Evolutionary conservation across 2,329 filamentous ascomycete species (phyloP), one percentile per base, ranked within the genome.

Genomic region (Penicillium psychrosexuale): DNA sequence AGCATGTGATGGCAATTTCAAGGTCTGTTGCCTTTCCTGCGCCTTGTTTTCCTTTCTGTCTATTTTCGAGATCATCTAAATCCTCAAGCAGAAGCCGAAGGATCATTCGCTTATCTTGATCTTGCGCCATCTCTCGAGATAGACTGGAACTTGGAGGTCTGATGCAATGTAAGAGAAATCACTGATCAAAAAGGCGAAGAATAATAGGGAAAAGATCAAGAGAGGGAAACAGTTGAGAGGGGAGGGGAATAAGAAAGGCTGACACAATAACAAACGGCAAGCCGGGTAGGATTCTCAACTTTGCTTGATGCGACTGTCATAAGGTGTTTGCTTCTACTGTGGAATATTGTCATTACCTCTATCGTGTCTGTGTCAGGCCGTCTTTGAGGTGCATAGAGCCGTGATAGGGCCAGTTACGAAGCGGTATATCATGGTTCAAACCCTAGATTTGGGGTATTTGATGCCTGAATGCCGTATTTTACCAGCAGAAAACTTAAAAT

Each of bases 31-130:
- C n/a, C 5, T 55, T 34, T 19, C 55, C 55, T 8, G 24, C 36
- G 3, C 3, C 22, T 19, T 48, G 47, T 22, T 60, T 58, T n/a
- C 49, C 58, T 17, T 60, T 55, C 22, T 43, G 45, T 9, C 47
- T 17, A 27, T 36, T 27, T 19, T 57, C 24, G 2, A 57, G 47
- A 0, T 34, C 6, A 1, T 57, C 34, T 9, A 57, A 27, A 9
- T 57, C 45, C 11, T 56, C 45, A 8, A 53, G 44, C 19, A 53
- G 38, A 34, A 56, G 39, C 9, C 38, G 34, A 4, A 59, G 36
- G 30, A 57, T 43, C 4, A 27, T 5, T 8, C 24, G 15, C 11
- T 50, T 43, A 8, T 17, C 17, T 13, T 28, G 30, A 17, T 34
- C 28, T 11, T 43, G 30, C n/a, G 27, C 47, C 47, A 50, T 49